Base-by-base conservation (phyloP, 331 rosid species). In the Arachis monticola region DNA sequence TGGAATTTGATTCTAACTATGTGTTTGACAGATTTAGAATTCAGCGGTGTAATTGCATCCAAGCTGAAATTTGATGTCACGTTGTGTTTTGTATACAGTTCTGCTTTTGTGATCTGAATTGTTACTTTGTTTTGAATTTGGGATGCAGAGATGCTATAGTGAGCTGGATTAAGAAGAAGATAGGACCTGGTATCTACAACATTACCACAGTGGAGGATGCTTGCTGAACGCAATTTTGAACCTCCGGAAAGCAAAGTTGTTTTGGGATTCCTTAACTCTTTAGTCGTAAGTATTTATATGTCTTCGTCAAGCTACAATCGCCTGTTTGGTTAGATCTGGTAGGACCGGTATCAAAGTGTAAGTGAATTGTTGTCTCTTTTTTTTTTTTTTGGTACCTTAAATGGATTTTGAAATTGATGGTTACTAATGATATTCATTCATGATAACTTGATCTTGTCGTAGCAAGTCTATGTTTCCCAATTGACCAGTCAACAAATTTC, bases 141-240 rank as follows among this genome's bases (percentile, higher is more conserved):
- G 1, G 13, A 8, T 63, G 14, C 83, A 95, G 99, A 70, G 96
- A 95, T 71, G 93, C 87, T 38, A 92, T 95, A 10, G 93, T 95
- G 60, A 75, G 87, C 30, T 95, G 98, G 98, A 95, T 95, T 62
- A 95, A 82, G 92, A 95, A 95, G 94, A 95, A 95, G 87, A 87
- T 51, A 3, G 99, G 99, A 55, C 98, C 99, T 77, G 98, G 93
- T 69, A 51, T 95, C 2, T 12, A 81, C 84, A 95, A 95, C 59
- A 40, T 95, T 70, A 95, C 99, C 56, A 81, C 92, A 10, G 67
- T 91, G 77, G 97, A 92, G 6, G 96, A 92, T 17, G 22, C 97
- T n/a, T 17, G 22, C 97, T n/a, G 86, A 90, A 46, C 76, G 87
- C 47, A 17, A 17, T 92, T 40, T 80, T 90, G 91, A 61, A 61